A percentile compares a stretch with the other conserved stretches of the same genome.
These are phyloP conservation scores for Colletotrichum sp. DNA, from an alignment of 2,329 filamentous ascomycete species.

Conservation along the genomic window DNA sequence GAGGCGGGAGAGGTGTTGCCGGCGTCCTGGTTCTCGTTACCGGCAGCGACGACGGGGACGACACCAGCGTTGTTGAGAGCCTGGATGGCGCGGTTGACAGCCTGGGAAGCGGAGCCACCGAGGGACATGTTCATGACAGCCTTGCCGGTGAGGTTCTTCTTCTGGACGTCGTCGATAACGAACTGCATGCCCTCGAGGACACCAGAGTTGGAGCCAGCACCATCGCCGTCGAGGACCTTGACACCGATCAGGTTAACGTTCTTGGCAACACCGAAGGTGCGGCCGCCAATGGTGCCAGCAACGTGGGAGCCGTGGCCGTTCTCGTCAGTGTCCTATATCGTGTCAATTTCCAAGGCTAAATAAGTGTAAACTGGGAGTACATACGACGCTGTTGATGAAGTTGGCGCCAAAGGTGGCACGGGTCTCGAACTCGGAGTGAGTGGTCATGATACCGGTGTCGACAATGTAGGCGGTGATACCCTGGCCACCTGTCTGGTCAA, in stretches of 20 bases:
- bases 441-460: slow-evolving; percentile 66
- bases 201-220: slow-evolving; percentile 52
- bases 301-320: slow-evolving; percentile 71
- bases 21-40: slow-evolving; percentile 62
- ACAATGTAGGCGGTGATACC: slow-evolving; percentile 69
- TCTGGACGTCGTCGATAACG: slow-evolving; percentile 50
- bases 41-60: slow-evolving; percentile 64
- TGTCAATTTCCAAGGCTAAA: too few relatives aligned
- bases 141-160: slow-evolving; percentile 50
- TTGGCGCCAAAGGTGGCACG: slow-evolving; percentile 60
- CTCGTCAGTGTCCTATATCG: slow-evolving; percentile 51
- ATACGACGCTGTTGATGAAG: slow-evolving; percentile 51
- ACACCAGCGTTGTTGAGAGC: slow-evolving; percentile 54
- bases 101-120: slow-evolving; percentile 52
- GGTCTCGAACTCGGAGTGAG: slow-evolving; percentile 62
- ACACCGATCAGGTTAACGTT: slow-evolving; percentile 59
- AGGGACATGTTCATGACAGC: slow-evolving; percentile 70
- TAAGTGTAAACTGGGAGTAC: slow-evolving; percentile 25
- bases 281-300: slow-evolving; percentile 65
- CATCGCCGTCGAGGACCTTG: slow-evolving; percentile 63
- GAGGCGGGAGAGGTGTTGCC: slow-evolving; percentile 58
- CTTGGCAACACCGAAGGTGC: slow-evolving; percentile 68
- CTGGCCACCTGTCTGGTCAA: slow-evolving; percentile 56
- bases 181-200: slow-evolving; percentile 67
- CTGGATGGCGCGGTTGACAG: slow-evolving; percentile 62